Conservation (phyloP, 1,284 basidiomycete genomes). For the Mrakiaceae sp. region DNA sequence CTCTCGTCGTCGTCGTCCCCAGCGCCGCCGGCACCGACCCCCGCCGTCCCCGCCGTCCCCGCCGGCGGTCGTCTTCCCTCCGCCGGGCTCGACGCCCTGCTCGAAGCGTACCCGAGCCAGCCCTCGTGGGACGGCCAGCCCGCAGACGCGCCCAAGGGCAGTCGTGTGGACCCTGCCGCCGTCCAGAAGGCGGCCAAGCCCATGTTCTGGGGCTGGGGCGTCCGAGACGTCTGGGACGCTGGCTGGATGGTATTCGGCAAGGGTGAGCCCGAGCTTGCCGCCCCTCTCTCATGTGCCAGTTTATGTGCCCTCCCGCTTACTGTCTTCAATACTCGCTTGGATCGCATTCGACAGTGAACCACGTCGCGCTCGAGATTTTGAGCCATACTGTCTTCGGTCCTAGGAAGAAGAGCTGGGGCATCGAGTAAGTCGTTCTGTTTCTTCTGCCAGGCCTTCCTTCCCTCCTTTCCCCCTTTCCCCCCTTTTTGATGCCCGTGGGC, state of each 20-base stretch:
- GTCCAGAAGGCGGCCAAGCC: neutral
- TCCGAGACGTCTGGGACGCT: conserved; percentile 3
- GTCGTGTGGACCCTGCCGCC: neutral
- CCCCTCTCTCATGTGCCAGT: neutral
- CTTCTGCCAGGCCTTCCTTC: neutral
- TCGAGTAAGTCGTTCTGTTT: conserved; percentile 39
- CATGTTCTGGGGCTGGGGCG: conserved; percentile 8
- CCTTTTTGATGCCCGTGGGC: too few species aligned
- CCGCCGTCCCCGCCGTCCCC: neutral
- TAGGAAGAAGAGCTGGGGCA: conserved; percentile 71
- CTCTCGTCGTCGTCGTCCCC: neutral
- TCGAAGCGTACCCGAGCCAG: neutral
- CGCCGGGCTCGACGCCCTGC: neutral
- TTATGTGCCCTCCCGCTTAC: neutral
- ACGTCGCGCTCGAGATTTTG: conserved; percentile 55
- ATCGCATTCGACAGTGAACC: conserved; percentile 43
- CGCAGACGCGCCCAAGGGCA: neutral
- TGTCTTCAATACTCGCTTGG: neutral
- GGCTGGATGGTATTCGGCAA: conserved; percentile 5
- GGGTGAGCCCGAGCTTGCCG: conserved; percentile 15
- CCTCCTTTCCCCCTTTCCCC: conserved; percentile 22
- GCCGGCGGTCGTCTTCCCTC: neutral
- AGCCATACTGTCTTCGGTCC: conserved; percentile 68
- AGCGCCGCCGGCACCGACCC: neutral
- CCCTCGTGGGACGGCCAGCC: neutral